Evolutionary conservation across 768 basidiomycete species (phyloP), one percentile per base, ranked within the genome.

Genomic region (Suillus hirtellus): DNA sequence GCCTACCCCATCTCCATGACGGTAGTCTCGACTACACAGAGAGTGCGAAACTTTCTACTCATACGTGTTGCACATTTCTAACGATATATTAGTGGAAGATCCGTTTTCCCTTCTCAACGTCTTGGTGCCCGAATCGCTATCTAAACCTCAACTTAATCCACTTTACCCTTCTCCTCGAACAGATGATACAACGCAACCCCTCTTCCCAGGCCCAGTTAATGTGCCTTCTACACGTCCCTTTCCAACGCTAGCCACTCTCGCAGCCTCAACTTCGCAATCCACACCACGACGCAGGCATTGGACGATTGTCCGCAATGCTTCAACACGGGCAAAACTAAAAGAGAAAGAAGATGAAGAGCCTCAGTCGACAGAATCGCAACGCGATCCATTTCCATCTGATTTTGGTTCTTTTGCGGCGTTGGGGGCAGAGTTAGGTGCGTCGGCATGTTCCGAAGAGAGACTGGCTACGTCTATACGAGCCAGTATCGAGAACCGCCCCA

Each of bases 1-100:
- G 91, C 0, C 89, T 88, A 19, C 92, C 91, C 0, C 80, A 82
- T 27, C 78, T 79, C 7, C 71, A 84, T n/a, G 91, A 93, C 70
- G 91, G 91, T n/a, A 92, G 91, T 72, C 76, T 93, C 38, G 86
- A 91, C 73, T 92, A 91, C 67, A 67, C 81, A 31, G 85, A 90
- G 73, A 85, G 90, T 91, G 69, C 47, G 86, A 77, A 1, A 35
- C 17, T 54, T 37, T 31, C 2, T 59, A 54, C 10, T 53, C 50
- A 37, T 24, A n/a, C 40, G 19, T 50, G n/a, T 14, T 44, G 46
- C 43, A 43, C 60, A 38, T 40, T 64, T 49, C 62, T 64, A 35
- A 66, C 46, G 58, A 46, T 60, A 60, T 9, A 49, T n/a, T 59
- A 92, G 89, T 92, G 83, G 90, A 93, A 72, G 89, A 92, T 65